Conservation (phyloP, 805 yeast genomes). For the Ogataea pignaliae region DNA sequence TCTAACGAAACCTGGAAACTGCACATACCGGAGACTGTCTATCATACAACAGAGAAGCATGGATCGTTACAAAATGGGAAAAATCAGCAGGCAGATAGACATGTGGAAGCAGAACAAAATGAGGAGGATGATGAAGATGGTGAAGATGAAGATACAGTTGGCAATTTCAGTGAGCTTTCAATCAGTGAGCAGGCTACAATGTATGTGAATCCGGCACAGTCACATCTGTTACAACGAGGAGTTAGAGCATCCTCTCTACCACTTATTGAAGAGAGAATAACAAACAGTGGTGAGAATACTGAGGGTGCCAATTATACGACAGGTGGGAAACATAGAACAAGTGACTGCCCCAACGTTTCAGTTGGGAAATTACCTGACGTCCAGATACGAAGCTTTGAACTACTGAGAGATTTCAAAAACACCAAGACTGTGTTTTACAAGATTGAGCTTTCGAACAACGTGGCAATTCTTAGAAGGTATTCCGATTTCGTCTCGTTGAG, state of each 20-base stretch:
- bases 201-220: conserved; percentile 13
- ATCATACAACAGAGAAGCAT: no score
- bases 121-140: conserved; percentile 1
- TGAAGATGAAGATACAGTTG: conserved; percentile 1
- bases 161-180: conserved; percentile 7
- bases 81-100: no score
- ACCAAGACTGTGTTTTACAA: conserved; percentile 28
- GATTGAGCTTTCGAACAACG: conserved; percentile 17
- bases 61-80: no score
- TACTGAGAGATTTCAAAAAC: conserved; percentile 24
- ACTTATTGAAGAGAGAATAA: neutral
- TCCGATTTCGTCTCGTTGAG: conserved; percentile 88
- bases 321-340: neutral
- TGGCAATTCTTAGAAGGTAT: conserved; percentile 62
- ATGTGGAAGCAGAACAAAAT: neutral
- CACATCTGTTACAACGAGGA: conserved; percentile 4
- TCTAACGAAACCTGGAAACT: no score
- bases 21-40: no score
- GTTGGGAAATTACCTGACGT: neutral
- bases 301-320: neutral
- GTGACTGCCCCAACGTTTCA: neutral
- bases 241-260: no score
- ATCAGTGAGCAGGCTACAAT: conserved; percentile 14
- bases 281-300: neutral
- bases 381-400: conserved; percentile 15